Evolutionary conservation across 495 filamentous ascomycete species (phyloP), one percentile per base, ranked within the genome.

Genomic region (Melanomma pulvis-pyrius): DNA sequence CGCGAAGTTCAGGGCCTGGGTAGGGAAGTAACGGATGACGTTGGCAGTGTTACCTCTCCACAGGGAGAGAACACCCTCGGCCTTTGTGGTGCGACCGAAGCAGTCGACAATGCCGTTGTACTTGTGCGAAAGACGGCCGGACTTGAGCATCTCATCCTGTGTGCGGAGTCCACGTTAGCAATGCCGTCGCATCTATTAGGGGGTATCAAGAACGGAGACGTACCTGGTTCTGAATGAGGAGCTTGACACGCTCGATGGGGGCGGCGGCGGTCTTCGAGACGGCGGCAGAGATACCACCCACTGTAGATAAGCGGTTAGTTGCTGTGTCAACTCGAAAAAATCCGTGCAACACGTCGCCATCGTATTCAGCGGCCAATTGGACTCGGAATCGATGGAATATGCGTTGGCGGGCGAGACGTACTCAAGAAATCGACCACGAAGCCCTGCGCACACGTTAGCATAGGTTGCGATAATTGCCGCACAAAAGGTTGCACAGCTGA

Each of bases 31-130:
- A 88, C 94, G 96, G 85, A 98, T 96, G 82, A 98, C 94, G 88
- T 98, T 98, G 90, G 94, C 94, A 76, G 94, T 98, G 90, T 98
- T 98, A 82, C 94, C 94, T 87, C 94, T 86, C 94, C 94, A 98
- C 72, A 98, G 85, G 59, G 94, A 90, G 75, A 92, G 86, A 67
- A 87, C 76, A 80, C 89, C 89, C 84, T 98, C 94, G 63, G 88
- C 81, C 73, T 84, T 84, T 71, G 84, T 86, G 71, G 96, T 98
- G 79, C 94, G 90, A 62, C 79, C 78, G 87, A 98, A 98, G 87
- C 94, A 98, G 79, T 98, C 96, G 48, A 54, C 75, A 79, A 98
- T 97, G 81, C 94, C 94, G 79, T 83, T 81, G 86, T 97, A 98
- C 82, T 92, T 94, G 81, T 88, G 88, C 87, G 96, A 92, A 63